Conservation (phyloP, 2,329 filamentous ascomycete genomes). For the Arthrobotrys megalospora region DNA sequence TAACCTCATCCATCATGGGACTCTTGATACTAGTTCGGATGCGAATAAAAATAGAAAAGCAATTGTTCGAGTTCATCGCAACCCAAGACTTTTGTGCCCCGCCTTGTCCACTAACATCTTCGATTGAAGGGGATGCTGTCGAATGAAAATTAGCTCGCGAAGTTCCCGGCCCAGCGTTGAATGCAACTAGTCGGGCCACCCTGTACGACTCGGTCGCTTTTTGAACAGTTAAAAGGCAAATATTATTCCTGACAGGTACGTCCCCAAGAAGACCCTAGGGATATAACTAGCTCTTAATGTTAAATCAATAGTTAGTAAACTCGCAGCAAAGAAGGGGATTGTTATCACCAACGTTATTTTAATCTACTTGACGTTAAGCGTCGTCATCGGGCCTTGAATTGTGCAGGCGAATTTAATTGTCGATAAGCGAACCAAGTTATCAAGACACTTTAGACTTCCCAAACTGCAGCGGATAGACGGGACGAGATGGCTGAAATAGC, state of each 20-base stretch:
- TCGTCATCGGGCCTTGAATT: slow-evolving; percentile 3
- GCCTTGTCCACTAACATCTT: background rate
- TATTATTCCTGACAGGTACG: background rate
- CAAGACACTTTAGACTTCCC: slow-evolving; percentile 2
- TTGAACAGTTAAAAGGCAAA: slow-evolving; percentile 7
- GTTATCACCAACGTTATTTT: slow-evolving; percentile 41
- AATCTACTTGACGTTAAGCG: slow-evolving; percentile 33
- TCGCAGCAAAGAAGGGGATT: background rate
- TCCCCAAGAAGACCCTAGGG: background rate
- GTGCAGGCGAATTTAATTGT: background rate
- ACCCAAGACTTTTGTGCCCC: slow-evolving; percentile 37
- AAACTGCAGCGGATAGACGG: slow-evolving; percentile 55
- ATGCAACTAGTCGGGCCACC: slow-evolving; percentile 4
- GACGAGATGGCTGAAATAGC: slow-evolving; percentile 60
- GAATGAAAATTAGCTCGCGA: slow-evolving; percentile 42
- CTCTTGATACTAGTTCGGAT: slow-evolving; percentile 8
- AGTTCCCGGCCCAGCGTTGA: background rate
- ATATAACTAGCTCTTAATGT: background rate
- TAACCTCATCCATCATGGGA: slow-evolving; percentile 18
- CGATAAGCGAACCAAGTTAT: slow-evolving; percentile 21
- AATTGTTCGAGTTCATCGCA: background rate
- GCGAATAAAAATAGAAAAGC: slow-evolving; percentile 51
- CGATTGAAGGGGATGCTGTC: background rate
- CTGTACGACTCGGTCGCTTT: slow-evolving; percentile 12
- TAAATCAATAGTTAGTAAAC: background rate